Conservation (phyloP, 768 basidiomycete genomes). For the Phanerodontia chrysosporium region DNA sequence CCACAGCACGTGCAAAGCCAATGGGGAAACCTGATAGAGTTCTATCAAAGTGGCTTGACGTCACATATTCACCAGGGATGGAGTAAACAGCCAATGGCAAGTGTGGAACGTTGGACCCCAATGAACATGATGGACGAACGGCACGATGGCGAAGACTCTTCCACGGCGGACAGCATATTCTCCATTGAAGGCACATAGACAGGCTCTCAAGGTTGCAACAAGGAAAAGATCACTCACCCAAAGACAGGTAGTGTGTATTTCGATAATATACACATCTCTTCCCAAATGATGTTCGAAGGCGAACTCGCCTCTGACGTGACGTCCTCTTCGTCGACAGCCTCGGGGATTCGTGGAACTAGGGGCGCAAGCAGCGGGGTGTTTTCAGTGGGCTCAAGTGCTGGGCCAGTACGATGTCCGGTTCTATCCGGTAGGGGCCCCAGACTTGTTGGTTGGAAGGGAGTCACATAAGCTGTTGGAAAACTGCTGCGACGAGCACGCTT, state of each 20-base stretch:
- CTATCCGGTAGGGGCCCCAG: constrained; percentile 28
- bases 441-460: constrained; percentile 33
- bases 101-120: too few species aligned
- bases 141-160: background rate
- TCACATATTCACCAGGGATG: background rate
- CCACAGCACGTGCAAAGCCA: background rate
- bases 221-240: constrained; percentile 42
- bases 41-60: background rate
- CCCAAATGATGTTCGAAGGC: constrained; percentile 38
- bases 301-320: constrained; percentile 26
- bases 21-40: background rate
- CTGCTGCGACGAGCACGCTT: constrained; percentile 20
- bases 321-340: constrained; percentile 37
- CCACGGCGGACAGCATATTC: background rate
- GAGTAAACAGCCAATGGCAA: background rate
- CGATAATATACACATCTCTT: constrained; percentile 56
- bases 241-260: constrained; percentile 71
- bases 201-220: background rate
- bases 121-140: background rate
- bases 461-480: constrained; percentile 32
- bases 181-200: background rate
- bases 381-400: constrained; percentile 32
- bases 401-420: constrained; percentile 20
- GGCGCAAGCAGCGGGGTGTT: constrained; percentile 56
- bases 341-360: constrained; percentile 53